Base-by-base conservation (phyloP, 2,329 filamentous ascomycete species). In the Diaporthe helianthi region DNA sequence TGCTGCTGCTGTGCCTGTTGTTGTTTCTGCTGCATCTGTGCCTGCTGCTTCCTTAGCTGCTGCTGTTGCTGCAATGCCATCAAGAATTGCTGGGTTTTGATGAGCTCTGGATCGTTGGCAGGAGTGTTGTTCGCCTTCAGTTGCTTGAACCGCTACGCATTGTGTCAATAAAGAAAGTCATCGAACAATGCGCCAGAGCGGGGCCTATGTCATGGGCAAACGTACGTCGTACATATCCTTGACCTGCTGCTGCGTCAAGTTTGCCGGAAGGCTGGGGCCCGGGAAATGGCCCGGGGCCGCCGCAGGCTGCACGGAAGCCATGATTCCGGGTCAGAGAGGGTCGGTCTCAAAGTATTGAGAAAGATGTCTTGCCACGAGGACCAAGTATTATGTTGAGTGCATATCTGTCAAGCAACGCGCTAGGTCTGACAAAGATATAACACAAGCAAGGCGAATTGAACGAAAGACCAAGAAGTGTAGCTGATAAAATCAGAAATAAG, bases 61-160 rank as follows among this genome's bases (percentile, higher is more conserved):
- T 75, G 82, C 19, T 80, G 78, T 44, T 80, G 80, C 63, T 83
- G 81, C 67, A 97, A 87, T 74, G 86, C 89, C 46, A 87, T 80
- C 72, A 98, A 86, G 71, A 97, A 89, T 71, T 92, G 89, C 66
- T 93, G 90, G 38, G 90, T 88, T 81, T 96, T 97, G 76, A 95
- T 86, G 76, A 91, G 94, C 78, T 98, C 94, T 54, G 95, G 95
- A 76, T 98, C 94, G 68, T 87, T 91, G 68, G 90, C 86, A 49
- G 93, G 89, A 29, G 97, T 91, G 74, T 94, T 94, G 75, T 91
- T 87, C 68, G 92, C 88, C 81, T 95, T 96, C 92, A 98, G 94
- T 79, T 93, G 89, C 77, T 92, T 91, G 73, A 92, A 96, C 86
- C 93, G 94, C 94, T 98, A 76, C 33, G n/a, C 61, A 60, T 55